Evolutionary conservation across 2,329 filamentous ascomycete species (phyloP), one percentile per base, ranked within the genome.

Genomic region (Biscogniauxia marginata): DNA sequence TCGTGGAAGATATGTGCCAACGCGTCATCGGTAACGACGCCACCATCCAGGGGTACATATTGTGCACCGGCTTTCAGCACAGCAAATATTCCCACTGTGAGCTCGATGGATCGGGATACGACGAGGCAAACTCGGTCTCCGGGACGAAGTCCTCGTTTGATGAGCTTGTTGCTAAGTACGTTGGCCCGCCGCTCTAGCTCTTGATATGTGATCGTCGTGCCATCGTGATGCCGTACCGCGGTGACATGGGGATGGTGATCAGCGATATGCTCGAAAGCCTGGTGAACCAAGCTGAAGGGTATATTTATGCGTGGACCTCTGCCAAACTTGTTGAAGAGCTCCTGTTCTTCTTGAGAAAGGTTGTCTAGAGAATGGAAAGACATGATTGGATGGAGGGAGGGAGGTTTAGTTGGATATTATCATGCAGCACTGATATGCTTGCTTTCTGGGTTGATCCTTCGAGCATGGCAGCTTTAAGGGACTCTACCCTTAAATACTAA

Each of bases 21-120:
- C 2, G 77, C 77, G 18, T 73, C 71, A 50, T 80, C 77, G 0
- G 80, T 73, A 8, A 80, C 77, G 25, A 82, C 74, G 5, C 79
- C 78, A 34, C 82, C 82, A 58, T 86, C 84, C 2, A 86, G 74
- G 3, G 83, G 83, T 4, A 85, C 75, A 63, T 86, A 86, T 60
- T 86, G 82, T 13, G 78, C 83, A 19, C 83, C 82, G 49, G 78
- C 78, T 54, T 81, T 82, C 30, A 86, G 70, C 18, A 84, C 73
- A 2, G 81, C 82, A 54, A 83, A 73, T 49, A 85, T 84, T 19
- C 79, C 82, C 50, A 84, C 74, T 6, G 84, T 70, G 80, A 85
- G 83, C 60, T 83, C 80, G 49, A 82, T 69, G 43, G 81, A 79
- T 13, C 83, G 75, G 56, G 79, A 79, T 55, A 79, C 78, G n/a